Evolutionary conservation across 768 basidiomycete species (phyloP), one percentile per base, ranked within the genome.

Genomic region (Russula virescens): DNA sequence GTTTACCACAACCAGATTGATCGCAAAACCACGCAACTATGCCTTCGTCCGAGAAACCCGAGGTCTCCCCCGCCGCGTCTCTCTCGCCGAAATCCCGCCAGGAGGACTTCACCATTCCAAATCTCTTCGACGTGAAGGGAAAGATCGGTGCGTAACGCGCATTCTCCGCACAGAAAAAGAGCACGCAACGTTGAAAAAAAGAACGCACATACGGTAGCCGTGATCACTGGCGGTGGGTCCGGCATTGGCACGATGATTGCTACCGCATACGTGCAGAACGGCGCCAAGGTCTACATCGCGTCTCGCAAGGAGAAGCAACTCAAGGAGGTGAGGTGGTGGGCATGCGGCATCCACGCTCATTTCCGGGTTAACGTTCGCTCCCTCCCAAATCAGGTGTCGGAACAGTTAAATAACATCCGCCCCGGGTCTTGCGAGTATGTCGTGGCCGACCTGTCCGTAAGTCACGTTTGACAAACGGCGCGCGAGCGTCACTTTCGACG

Each of bases 181-280:
- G 10, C 19, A 5, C 25, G 28, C 49, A 35, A 26, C 7, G 8
- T 16, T n/a, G 35, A 56, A 42, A 35, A 11, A 35, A 35, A 38
- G 31, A 31, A 8, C 3, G 31, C 6, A 11, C 31, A n/a, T n/a
- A n/a, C 2, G 23, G 34, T 49, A 88, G 89, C 87, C 54, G 82
- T 92, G 50, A 82, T 92, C 21, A 93, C 90, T 1, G 92, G 92
- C 2, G 92, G 92, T 23, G 84, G 88, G 52, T 87, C 87, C 45
- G 92, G 92, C 1, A 83, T 95, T 49, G 92, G 92, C 9, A 85
- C 83, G 69, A 87, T 91, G 82, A 92, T 94, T 68, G 91, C 93
- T 25, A 76, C 83, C 0, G 86, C 89, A 1, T 87, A 91, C 68
- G 89, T 87, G 1, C 83, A 87, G 74, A 94, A 94, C 69, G 93